phyloP scores from a whole-genome alignment of 352 stramenopile genomes.

The Pythium myriotylum region DNA sequence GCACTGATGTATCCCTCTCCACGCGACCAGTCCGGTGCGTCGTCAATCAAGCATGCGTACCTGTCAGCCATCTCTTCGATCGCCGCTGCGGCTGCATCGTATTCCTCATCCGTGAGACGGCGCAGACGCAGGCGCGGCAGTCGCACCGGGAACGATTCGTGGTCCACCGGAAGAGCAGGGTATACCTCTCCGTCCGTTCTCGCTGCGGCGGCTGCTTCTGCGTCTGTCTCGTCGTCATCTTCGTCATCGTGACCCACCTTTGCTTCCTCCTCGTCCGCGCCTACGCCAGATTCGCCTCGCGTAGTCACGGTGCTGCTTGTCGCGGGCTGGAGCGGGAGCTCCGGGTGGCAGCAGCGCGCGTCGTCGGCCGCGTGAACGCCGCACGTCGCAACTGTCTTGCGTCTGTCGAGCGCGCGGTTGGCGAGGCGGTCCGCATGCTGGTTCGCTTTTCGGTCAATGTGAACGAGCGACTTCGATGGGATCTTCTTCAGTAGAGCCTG shows the following conservation, averaged over 20 bases:
- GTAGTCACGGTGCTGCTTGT: no score
- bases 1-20: constrained; percentile 25
- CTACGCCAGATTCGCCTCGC: no score
- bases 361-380: background rate
- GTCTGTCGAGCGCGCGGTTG: constrained; percentile 15
- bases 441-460: constrained; percentile 19
- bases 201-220: background rate
- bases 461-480: background rate
- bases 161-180: background rate
- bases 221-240: background rate
- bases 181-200: background rate
- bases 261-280: no score
- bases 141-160: background rate
- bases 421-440: constrained; percentile 18
- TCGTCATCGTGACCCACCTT: no score
- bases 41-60: constrained; percentile 8
- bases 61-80: background rate
- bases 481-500: background rate
- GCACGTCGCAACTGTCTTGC: background rate
- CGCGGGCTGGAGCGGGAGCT: background rate
- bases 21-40: constrained; percentile 17
- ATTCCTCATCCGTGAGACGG: constrained; percentile 1
- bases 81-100: background rate
- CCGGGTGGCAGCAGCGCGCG: constrained; percentile 1
- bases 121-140: background rate